Conservation (phyloP, 2,329 filamentous ascomycete species). For the Fusarium praegraminearum region DNA sequence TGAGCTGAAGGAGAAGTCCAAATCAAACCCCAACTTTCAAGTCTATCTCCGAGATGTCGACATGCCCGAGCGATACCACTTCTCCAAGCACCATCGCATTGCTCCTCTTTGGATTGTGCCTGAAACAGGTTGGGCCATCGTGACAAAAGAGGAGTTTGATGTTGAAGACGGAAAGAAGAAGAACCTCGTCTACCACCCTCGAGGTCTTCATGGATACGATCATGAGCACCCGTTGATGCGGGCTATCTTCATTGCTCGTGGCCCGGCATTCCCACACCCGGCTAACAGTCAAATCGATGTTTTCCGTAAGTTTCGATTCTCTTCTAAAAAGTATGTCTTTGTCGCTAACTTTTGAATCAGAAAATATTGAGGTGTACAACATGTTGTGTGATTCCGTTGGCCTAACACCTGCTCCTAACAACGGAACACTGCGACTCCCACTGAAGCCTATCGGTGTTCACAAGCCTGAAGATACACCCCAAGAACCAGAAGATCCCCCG, state of each 20-base stretch:
- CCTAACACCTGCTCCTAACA: constrained; percentile 80
- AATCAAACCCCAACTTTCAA: constrained; percentile 77
- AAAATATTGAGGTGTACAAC: constrained; percentile 96
- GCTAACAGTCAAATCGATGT: constrained; percentile 82
- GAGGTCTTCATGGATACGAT: constrained; percentile 93
- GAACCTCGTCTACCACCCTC: constrained; percentile 78
- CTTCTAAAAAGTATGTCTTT: not conserved
- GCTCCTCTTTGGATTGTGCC: constrained; percentile 96
- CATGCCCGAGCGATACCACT: constrained; percentile 95
- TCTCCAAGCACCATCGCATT: constrained; percentile 87
- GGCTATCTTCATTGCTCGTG: constrained; percentile 92
- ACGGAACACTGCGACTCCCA: constrained; percentile 84
- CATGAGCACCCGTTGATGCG: constrained; percentile 95
- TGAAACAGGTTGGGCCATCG: constrained; percentile 92
- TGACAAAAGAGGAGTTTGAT: constrained; percentile 82
- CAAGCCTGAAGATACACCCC: constrained; percentile 60
- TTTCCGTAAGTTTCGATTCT: constrained; percentile 78
- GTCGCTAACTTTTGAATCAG: constrained; percentile 70
- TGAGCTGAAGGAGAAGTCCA: constrained; percentile 66
- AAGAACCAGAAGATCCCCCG: constrained; percentile 66
- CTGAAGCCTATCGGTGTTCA: constrained; percentile 74
- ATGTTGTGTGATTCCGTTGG: constrained; percentile 90
- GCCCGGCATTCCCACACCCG: constrained; percentile 89
- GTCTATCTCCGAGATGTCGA: constrained; percentile 87
- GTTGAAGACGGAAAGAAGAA: constrained; percentile 72